Percentiles rank a stretch among this genome's conserved stretches.
These are phyloP conservation scores for Alternaria burnsii DNA, from an alignment of 2,329 filamentous ascomycete genomes.

Conservation along the genomic window DNA sequence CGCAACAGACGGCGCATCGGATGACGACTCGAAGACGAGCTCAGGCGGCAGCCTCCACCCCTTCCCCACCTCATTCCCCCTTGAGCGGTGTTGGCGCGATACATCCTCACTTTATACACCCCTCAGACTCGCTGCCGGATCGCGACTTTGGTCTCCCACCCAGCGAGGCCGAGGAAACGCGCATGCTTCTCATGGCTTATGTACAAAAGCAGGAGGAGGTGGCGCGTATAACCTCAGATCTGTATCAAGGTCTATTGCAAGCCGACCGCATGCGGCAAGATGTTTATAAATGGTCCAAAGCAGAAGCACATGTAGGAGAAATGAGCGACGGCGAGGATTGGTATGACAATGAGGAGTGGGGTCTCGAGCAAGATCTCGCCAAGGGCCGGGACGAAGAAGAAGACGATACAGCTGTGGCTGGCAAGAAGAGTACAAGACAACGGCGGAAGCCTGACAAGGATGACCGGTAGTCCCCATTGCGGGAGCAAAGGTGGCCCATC, in stretches of 20 bases:
- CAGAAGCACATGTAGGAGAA: slow-evolving; percentile 78
- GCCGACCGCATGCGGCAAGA: slow-evolving; percentile 76
- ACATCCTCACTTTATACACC: slow-evolving; percentile 77
- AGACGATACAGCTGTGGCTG: slow-evolving; percentile 62
- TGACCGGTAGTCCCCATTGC: slow-evolving; percentile 35
- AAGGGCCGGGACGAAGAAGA: slow-evolving; percentile 88
- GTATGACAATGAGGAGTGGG: slow-evolving; percentile 86
- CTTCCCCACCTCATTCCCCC: slow-evolving; percentile 56
- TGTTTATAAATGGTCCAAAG: slow-evolving; percentile 78
- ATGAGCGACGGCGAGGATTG: slow-evolving; percentile 91
- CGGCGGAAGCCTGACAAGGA: slow-evolving; percentile 49
- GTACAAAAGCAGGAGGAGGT: slow-evolving; percentile 89
- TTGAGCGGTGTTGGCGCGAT: slow-evolving; percentile 64
- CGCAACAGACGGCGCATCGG: slow-evolving; percentile 56
- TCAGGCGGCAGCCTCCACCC: slow-evolving; percentile 55
- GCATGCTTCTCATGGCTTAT: slow-evolving; percentile 76
- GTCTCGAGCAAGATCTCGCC: slow-evolving; percentile 74
- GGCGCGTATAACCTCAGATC: slow-evolving; percentile 71
- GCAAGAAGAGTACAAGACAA: slow-evolving; percentile 59
- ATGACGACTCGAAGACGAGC: slow-evolving; percentile 66
- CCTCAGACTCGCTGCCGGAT: slow-evolving; percentile 69
- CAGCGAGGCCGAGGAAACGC: slow-evolving; percentile 79
- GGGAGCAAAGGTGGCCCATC: background rate
- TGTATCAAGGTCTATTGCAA: slow-evolving; percentile 75
- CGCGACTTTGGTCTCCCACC: slow-evolving; percentile 76